Conservation (phyloP, 495 filamentous ascomycete genomes). For the Clohesyomyces aquaticus region DNA sequence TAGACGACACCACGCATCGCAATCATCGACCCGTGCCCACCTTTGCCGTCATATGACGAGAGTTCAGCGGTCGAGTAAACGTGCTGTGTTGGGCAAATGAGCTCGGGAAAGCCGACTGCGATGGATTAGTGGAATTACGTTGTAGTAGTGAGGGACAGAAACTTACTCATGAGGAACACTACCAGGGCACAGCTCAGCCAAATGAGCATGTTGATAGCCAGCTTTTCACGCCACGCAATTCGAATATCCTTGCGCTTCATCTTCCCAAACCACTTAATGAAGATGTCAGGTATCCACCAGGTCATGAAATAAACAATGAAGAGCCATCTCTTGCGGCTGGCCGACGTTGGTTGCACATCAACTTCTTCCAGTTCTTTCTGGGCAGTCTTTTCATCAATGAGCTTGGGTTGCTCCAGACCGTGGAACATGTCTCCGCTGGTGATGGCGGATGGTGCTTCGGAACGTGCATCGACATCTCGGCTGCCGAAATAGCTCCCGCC, state of each 20-base stretch:
- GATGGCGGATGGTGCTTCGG: conserved; percentile 86
- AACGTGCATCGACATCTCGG: conserved; percentile 80
- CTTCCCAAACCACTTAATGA: conserved; percentile 74
- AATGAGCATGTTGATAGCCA: conserved; percentile 97
- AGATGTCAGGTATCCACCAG: conserved; percentile 83
- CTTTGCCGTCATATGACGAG: conserved; percentile 71
- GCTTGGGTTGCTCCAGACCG: conserved; percentile 88
- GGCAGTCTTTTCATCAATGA: conserved; percentile 94
- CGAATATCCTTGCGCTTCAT: conserved; percentile 95
- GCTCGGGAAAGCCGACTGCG: conserved; percentile 73
- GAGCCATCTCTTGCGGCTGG: conserved; percentile 90
- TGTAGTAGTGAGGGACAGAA: too few relatives aligned
- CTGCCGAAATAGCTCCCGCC: conserved; percentile 79
- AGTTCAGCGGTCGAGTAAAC: conserved; percentile 84
- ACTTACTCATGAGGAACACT: conserved; percentile 70
- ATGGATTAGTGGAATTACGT: conserved; percentile 8
- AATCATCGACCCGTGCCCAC: conserved; percentile 64
- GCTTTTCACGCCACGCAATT: conserved; percentile 92
- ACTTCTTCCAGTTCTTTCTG: conserved; percentile 89
- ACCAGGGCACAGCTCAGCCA: conserved; percentile 82
- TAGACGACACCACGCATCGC: conserved; percentile 90
- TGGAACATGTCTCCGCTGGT: conserved; percentile 97
- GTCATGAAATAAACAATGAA: conserved; percentile 84
- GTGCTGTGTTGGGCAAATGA: conserved; percentile 90
- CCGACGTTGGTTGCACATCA: conserved; percentile 75